phyloP scores from a whole-genome alignment of 2,329 filamentous ascomycete genomes.

The Colletotrichum cuscutae region DNA sequence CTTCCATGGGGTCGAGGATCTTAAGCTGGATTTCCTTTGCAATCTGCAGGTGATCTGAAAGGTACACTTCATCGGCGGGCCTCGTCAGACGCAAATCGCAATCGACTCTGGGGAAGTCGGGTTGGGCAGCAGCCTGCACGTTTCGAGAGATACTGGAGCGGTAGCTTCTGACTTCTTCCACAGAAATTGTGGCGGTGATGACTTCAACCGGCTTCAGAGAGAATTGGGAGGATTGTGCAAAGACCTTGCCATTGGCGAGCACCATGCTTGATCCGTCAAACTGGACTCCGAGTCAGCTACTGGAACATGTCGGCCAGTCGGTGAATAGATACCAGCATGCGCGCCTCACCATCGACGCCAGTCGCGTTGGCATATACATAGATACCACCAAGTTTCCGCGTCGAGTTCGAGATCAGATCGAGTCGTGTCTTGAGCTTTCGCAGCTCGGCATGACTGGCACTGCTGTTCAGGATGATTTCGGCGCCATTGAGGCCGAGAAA shows the following conservation, averaged over 20 bases:
- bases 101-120: constrained; percentile 39
- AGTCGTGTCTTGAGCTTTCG: constrained; percentile 73
- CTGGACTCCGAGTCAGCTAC: constrained; percentile 38
- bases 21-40: constrained; percentile 33
- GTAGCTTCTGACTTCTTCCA: constrained; percentile 75
- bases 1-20: constrained; percentile 42
- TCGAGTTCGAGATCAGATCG: constrained; percentile 73
- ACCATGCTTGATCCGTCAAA: constrained; percentile 74
- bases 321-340: constrained; percentile 53
- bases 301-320: neutral
- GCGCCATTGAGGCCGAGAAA: constrained; percentile 1
- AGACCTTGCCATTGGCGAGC: constrained; percentile 62
- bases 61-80: constrained; percentile 39
- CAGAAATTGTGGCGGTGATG: constrained; percentile 71
- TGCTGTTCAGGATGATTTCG: constrained; percentile 39
- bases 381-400: constrained; percentile 68
- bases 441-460: constrained; percentile 57
- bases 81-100: constrained; percentile 37
- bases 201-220: constrained; percentile 70
- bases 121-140: constrained; percentile 61
- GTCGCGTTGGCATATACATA: constrained; percentile 57
- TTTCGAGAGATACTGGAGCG: constrained; percentile 65
- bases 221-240: constrained; percentile 70
- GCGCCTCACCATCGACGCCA: constrained; percentile 43
- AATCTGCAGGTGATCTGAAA: constrained; percentile 42